Base-by-base conservation (phyloP, 345 rosid species). In the Hypericum androsaemum region DNA sequence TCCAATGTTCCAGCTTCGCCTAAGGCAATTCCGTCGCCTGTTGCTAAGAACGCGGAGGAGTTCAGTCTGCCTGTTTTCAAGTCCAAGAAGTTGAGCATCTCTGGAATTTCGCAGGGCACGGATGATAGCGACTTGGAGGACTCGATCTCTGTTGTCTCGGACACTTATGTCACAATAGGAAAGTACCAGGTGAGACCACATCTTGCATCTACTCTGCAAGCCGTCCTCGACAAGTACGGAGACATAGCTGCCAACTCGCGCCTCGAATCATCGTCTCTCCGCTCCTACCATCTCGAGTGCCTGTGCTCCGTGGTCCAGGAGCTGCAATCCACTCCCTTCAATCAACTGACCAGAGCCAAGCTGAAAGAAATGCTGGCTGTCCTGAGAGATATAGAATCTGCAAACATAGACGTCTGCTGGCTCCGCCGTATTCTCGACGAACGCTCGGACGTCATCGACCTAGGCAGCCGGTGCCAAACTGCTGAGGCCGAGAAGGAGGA, bases 111-210 rank as follows among this genome's bases (percentile, higher is more conserved):
- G 11, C 70, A 12, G 43, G 63, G 68, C 55, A 60, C 66, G 12
- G 71, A 67, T 14, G 74, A 65, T 47, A 76, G 77, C 14, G 71
- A 76, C 8, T 79, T 67, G 6, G 89, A 80, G 11, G 86, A 78
- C 56, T 64, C 38, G 13, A 77, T 62, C n/a, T 79, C 94, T 0
- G 75, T 80, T 37, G 68, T 66, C 53, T 82, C 94, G 0, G 95
- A 86, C 66, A 66, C 83, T 12, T 72, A 77, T 51, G 92, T 83
- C 14, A 61, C 84, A 0, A 83, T 85, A 0, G 92, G 83, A 47
- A 79, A 79, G 58, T 83, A 89, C 74, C 80, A 71, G 17, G 95
- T 89, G 64, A 66, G 75, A 51, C 63, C 74, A 42, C 32, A 22
- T 22, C 32, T 22, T 22, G 55, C 37, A 9, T 47, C 50, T 11